Conservation (phyloP, 23 red algal genomes). For the Agarophyton chilense region DNA sequence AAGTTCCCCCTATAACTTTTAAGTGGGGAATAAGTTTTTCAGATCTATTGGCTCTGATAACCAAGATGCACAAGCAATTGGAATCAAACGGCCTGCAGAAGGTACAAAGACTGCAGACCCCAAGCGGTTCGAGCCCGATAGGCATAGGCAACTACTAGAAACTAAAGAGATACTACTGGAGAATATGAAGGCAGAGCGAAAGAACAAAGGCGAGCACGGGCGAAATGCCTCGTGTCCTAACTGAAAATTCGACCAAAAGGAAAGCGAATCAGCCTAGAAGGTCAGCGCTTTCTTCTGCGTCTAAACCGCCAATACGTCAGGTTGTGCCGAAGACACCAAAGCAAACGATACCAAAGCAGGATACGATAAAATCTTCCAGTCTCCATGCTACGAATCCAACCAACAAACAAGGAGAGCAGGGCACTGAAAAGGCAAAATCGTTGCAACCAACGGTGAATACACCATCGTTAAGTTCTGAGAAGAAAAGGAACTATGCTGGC, state of each 20-base stretch:
- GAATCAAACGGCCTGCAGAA: background rate
- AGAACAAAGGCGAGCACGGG: constrained; percentile 1
- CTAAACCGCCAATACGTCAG: background rate
- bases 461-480: background rate
- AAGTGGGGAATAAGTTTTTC: background rate
- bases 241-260: background rate
- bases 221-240: background rate
- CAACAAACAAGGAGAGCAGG: background rate
- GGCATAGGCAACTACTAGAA: background rate
- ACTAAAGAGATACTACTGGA: constrained; percentile 9
- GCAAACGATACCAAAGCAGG: background rate
- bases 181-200: constrained; percentile 8
- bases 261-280: background rate
- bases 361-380: background rate
- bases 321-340: background rate
- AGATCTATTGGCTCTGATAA: background rate
- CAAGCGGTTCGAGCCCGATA: background rate
- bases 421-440: background rate
- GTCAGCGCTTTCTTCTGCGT: background rate
- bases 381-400: background rate
- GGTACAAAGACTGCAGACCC: background rate
- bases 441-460: background rate
- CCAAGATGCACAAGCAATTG: background rate
- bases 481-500: background rate
- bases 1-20: too few relatives aligned